These are phyloP conservation scores for Pichia sp. DNA, from an alignment of 1,139 yeast genomes.

Conservation along the genomic window DNA sequence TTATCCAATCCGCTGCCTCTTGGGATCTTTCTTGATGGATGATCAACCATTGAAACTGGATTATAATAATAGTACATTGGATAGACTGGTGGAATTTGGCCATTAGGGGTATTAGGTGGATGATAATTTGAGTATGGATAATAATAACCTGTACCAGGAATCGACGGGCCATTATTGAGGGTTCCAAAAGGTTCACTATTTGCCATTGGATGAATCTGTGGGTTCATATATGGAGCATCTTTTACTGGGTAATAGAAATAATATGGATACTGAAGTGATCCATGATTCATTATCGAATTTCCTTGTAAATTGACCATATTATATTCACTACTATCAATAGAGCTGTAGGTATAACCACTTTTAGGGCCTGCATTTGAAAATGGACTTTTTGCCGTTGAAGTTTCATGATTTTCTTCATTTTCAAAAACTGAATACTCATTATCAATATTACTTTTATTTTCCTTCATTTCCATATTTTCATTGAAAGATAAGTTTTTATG, in stretches of 20 bases:
- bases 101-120: slow-evolving; percentile 13
- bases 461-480: slow-evolving; percentile 4
- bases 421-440: slow-evolving; percentile 9
- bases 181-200: slow-evolving; percentile 3
- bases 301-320: background rate
- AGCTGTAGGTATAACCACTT: slow-evolving; percentile 25
- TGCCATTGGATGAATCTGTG: slow-evolving; percentile 14
- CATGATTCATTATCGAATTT: slow-evolving; percentile 7
- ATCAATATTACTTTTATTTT: slow-evolving; percentile 1
- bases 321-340: slow-evolving; percentile 23
- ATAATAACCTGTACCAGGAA: slow-evolving; percentile 19
- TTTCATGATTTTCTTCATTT: slow-evolving; percentile 3
- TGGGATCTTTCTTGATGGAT: background rate
- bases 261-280: slow-evolving; percentile 22
- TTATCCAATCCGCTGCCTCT: no score
- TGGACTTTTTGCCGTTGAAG: slow-evolving; percentile 20
- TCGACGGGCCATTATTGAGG: slow-evolving; percentile 9
- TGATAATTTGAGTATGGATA: slow-evolving; percentile 25
- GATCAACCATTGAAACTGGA: slow-evolving; percentile 14
- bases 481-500: no score
- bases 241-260: slow-evolving; percentile 26
- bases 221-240: slow-evolving; percentile 20
- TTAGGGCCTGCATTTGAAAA: slow-evolving; percentile 24
- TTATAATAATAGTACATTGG: slow-evolving; percentile 28
- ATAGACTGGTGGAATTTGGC: slow-evolving; percentile 20